Percentiles rank a stretch among this genome's conserved stretches.
Evolutionary conservation across 306 rosid species (phyloP).

Genomic region (Cucumis melo): DNA sequence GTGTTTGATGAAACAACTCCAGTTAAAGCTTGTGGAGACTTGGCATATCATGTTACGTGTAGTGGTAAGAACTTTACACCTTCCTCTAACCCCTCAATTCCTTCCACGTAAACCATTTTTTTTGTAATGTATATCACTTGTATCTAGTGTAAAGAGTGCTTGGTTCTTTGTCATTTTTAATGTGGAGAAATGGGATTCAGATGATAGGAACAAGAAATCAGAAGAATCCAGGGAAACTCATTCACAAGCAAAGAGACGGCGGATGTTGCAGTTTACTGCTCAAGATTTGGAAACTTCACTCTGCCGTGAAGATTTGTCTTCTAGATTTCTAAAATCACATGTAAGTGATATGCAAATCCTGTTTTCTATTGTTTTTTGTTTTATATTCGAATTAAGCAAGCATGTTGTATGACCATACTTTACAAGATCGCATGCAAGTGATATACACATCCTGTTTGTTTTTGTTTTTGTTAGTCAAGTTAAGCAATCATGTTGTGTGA

Average conservation of each 20-base stretch:
- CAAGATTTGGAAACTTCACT: constrained; percentile 24
- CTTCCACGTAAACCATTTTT: neutral
- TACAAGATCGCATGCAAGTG: constrained; percentile 49
- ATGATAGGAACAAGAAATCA: constrained; percentile 27
- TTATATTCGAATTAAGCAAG: neutral
- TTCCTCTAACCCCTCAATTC: neutral
- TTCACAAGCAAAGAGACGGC: constrained; percentile 65
- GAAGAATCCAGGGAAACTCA: constrained; percentile 37
- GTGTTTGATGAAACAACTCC: constrained; percentile 84
- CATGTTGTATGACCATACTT: neutral
- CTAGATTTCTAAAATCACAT: constrained; percentile 39
- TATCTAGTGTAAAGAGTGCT: neutral
- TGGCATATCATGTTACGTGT: constrained; percentile 33
- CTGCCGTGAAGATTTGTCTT: constrained; percentile 32
- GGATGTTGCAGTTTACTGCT: constrained; percentile 62
- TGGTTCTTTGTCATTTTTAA: constrained; percentile 11
- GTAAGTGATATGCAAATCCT: constrained; percentile 24
- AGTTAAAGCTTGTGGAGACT: constrained; percentile 69
- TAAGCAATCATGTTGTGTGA: neutral
- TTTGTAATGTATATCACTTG: neutral
- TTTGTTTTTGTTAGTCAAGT: neutral
- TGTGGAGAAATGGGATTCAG: constrained; percentile 28
- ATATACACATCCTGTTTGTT: neutral
- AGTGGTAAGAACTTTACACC: constrained; percentile 20
- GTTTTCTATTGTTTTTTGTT: no score